A percentile compares a stretch with the other conserved stretches of the same genome.
Conservation (phyloP, 371 early-diverging fungal species). For the Actinomucor elegans region DNA sequence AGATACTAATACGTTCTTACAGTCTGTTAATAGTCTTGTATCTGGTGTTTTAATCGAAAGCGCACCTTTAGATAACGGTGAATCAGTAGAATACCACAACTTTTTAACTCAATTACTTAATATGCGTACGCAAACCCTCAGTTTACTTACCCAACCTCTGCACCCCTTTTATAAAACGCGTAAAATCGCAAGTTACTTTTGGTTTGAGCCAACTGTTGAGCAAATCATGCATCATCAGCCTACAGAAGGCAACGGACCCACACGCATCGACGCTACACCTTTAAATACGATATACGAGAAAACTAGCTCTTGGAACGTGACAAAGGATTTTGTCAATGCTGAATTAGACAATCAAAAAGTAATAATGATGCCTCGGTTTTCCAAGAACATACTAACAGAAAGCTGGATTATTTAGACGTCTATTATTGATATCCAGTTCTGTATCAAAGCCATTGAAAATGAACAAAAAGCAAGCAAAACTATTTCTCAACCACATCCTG, state of each 20-base stretch:
- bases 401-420: constrained; percentile 17
- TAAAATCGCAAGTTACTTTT: constrained; percentile 66
- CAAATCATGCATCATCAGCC: constrained; percentile 50
- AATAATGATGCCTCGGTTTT: background rate
- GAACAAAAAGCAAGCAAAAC: constrained; percentile 44
- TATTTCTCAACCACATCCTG: constrained; percentile 25
- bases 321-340: constrained; percentile 28
- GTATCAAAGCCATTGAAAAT: constrained; percentile 38
- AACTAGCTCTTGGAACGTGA: constrained; percentile 46
- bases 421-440: constrained; percentile 42
- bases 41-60: constrained; percentile 71
- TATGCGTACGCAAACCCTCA: constrained; percentile 63
- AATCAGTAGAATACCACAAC: constrained; percentile 72
- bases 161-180: constrained; percentile 68
- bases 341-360: constrained; percentile 40
- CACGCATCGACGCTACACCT: constrained; percentile 36
- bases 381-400: background rate
- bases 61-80: constrained; percentile 81
- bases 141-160: constrained; percentile 61
- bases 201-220: constrained; percentile 60
- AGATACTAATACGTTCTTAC: no score
- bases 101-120: constrained; percentile 60
- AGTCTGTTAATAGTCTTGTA: constrained; percentile 64
- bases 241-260: constrained; percentile 15
- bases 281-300: constrained; percentile 51